Conservation (phyloP, 2,329 filamentous ascomycete species). For the Calonectria pseudoturangicola region DNA sequence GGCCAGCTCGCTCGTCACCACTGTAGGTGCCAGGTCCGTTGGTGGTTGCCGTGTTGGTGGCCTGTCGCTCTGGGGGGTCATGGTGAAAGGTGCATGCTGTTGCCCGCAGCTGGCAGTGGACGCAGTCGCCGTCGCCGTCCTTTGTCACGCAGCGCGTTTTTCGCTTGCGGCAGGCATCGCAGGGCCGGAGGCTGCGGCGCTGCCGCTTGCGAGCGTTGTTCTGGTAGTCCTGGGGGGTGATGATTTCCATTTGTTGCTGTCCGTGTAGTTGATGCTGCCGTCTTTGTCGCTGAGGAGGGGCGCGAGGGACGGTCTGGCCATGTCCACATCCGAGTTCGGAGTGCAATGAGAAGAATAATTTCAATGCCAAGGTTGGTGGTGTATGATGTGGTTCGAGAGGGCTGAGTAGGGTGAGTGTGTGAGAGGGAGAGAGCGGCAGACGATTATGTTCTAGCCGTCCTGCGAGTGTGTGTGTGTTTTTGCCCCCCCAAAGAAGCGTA, state of each 20-base stretch:
- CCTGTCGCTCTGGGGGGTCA: constrained; percentile 55
- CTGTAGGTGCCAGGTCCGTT: constrained; percentile 41
- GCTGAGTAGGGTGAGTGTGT: neutral
- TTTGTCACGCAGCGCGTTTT: constrained; percentile 59
- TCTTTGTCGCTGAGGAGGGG: constrained; percentile 32
- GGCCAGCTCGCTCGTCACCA: constrained; percentile 44
- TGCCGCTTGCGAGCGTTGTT: constrained; percentile 55
- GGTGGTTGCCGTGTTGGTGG: constrained; percentile 43
- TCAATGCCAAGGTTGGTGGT: constrained; percentile 12
- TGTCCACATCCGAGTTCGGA: constrained; percentile 37
- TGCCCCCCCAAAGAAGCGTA: constrained; percentile 7
- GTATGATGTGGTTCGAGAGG: constrained; percentile 18
- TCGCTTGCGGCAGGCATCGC: constrained; percentile 58
- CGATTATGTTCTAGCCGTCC: constrained; percentile 7
- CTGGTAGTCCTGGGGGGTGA: constrained; percentile 58
- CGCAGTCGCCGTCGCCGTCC: constrained; percentile 54
- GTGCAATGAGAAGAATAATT: constrained; percentile 13
- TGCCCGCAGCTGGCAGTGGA: constrained; percentile 55
- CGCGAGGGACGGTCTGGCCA: constrained; percentile 39
- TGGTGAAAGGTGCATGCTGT: constrained; percentile 57
- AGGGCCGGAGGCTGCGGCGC: constrained; percentile 56
- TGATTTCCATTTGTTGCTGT: constrained; percentile 55
- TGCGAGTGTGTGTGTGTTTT: neutral
- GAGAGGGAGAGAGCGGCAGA: constrained; percentile 9
- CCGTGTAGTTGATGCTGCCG: constrained; percentile 36